Evolutionary conservation across 208 protist species (phyloP).

Genomic region (Trypanosoma lewisi): DNA sequence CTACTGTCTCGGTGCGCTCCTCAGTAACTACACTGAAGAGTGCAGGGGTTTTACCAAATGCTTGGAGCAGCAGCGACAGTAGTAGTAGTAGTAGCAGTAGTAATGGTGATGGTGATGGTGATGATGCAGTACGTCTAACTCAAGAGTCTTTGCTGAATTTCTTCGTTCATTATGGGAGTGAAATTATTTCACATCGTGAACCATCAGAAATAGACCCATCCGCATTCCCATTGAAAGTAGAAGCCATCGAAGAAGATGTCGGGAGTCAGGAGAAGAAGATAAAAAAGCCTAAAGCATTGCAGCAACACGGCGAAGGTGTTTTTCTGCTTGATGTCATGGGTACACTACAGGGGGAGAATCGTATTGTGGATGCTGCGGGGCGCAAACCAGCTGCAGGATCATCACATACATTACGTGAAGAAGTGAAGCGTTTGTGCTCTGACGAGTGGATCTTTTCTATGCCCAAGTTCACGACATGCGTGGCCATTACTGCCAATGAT

Average conservation of each 20-base stretch:
- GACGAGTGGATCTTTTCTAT: conserved; percentile 57
- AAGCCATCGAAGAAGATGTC: not conserved
- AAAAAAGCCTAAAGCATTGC: not conserved
- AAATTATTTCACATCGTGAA: conserved; percentile 29
- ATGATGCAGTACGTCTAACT: conserved; percentile 18
- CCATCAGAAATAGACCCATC: conserved; percentile 36
- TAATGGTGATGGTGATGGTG: not conserved
- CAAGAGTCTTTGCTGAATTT: conserved; percentile 34
- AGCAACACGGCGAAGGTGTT: not conserved
- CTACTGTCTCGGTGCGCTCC: conserved; percentile 64
- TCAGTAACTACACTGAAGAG: conserved; percentile 63
- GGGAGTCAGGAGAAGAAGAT: not conserved
- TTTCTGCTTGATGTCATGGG: conserved; percentile 27
- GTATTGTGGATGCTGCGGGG: conserved; percentile 45
- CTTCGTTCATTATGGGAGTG: conserved; percentile 32
- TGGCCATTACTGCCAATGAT: conserved; percentile 23
- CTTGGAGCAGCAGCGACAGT: not conserved
- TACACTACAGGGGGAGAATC: conserved; percentile 5
- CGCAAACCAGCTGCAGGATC: conserved; percentile 29
- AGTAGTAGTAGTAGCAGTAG: too few species aligned
- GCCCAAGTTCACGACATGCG: conserved; percentile 59
- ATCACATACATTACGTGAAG: conserved; percentile 36
- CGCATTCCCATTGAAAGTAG: not conserved
- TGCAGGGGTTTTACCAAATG: conserved; percentile 18
- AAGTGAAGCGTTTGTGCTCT: conserved; percentile 32